Conservation (phyloP, 176 grass and related monocot genomes). For the Juncus effusus region DNA sequence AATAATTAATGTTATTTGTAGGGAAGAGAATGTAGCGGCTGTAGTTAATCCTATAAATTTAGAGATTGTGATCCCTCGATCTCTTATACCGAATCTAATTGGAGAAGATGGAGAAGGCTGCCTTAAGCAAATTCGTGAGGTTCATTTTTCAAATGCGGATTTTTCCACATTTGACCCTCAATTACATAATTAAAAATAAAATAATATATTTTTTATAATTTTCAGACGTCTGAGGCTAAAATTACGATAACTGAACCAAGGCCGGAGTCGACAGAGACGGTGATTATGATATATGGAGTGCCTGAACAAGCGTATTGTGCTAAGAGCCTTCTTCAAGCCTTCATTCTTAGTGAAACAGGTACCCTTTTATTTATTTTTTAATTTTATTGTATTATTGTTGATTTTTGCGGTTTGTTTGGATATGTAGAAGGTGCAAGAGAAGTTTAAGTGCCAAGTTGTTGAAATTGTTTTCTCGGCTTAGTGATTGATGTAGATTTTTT, state of each 20-base stretch:
- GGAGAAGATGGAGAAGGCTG: constrained; percentile 91
- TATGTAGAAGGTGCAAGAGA: not conserved
- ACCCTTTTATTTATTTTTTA: constrained; percentile 2
- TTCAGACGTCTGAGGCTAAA: constrained; percentile 95
- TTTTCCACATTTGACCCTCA: constrained; percentile 8
- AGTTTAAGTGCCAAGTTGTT: constrained; percentile 4
- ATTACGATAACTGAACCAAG: constrained; percentile 70
- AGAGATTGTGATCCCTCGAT: constrained; percentile 76
- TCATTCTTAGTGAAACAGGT: constrained; percentile 76
- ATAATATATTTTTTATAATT: constrained; percentile 27
- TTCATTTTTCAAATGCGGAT: constrained; percentile 30
- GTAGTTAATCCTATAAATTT: constrained; percentile 52
- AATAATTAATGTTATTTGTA: constrained; percentile 54
- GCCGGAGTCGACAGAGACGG: constrained; percentile 55
- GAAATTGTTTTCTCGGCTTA: not conserved
- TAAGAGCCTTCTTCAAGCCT: constrained; percentile 89
- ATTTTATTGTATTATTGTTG: not conserved
- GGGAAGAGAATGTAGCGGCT: constrained; percentile 23
- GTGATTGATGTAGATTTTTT: not conserved
- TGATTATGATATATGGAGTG: constrained; percentile 62
- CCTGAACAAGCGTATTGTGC: constrained; percentile 89
- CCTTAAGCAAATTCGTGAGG: constrained; percentile 73
- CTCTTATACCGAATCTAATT: constrained; percentile 56
- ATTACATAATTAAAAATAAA: not conserved
- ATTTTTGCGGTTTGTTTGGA: too few relatives aligned